Conservation (phyloP, 2,329 filamentous ascomycete genomes). For the Xylaria sp. region DNA sequence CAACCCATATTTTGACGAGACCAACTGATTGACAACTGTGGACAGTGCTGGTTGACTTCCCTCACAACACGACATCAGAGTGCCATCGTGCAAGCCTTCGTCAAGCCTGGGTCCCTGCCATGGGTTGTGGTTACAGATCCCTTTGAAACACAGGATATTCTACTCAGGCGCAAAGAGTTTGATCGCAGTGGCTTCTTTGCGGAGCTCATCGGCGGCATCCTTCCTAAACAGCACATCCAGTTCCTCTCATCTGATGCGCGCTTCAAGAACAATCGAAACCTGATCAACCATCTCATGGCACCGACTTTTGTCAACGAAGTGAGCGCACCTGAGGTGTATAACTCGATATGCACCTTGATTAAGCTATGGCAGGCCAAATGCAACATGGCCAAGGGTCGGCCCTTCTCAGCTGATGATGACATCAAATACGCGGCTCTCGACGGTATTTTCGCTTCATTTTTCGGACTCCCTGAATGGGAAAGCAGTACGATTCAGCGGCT, state of each 20-base stretch:
- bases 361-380: slow-evolving; percentile 52
- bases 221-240: slow-evolving; percentile 51
- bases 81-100: slow-evolving; percentile 61
- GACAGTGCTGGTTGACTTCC: slow-evolving; percentile 49
- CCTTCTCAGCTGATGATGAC: slow-evolving; percentile 49
- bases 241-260: slow-evolving; percentile 44
- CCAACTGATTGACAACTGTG: neutral
- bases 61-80: slow-evolving; percentile 50
- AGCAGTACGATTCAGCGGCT: slow-evolving; percentile 44
- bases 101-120: slow-evolving; percentile 56
- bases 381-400: slow-evolving; percentile 47
- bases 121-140: slow-evolving; percentile 58
- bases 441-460: slow-evolving; percentile 47
- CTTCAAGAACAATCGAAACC: slow-evolving; percentile 51
- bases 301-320: slow-evolving; percentile 51
- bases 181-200: slow-evolving; percentile 54
- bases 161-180: slow-evolving; percentile 59
- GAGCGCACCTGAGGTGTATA: slow-evolving; percentile 51
- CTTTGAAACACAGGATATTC: slow-evolving; percentile 57
- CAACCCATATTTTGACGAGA: neutral
- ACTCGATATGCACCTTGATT: slow-evolving; percentile 47
- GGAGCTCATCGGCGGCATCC: slow-evolving; percentile 49
- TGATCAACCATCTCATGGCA: slow-evolving; percentile 55
- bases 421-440: slow-evolving; percentile 51
- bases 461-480: slow-evolving; percentile 46